Evolutionary conservation across 2,329 filamentous ascomycete genomes (phyloP).

Genomic region (Meredithiella fracta): DNA sequence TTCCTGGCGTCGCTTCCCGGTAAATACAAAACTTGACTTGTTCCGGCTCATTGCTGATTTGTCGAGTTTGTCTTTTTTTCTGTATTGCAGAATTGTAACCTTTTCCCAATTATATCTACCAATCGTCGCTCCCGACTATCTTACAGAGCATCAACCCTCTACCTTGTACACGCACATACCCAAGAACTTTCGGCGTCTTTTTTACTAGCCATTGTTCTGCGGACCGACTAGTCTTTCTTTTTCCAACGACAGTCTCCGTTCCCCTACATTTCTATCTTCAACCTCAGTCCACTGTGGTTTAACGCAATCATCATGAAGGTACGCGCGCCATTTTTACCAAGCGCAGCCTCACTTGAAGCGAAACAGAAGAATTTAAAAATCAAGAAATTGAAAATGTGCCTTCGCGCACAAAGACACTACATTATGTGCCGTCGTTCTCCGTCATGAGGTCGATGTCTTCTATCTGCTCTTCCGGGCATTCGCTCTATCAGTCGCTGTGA

Average conservation of each 20-base stretch:
- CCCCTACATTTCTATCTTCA: constrained; percentile 8
- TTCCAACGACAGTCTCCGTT: background rate
- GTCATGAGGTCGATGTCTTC: too few relatives aligned
- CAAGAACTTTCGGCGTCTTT: background rate
- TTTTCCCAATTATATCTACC: too few relatives aligned
- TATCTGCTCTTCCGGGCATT: too few relatives aligned
- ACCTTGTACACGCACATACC: background rate
- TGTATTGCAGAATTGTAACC: background rate
- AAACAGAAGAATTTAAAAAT: constrained; percentile 12
- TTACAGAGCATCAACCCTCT: too few relatives aligned
- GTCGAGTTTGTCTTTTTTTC: background rate
- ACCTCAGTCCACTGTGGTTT: constrained; percentile 15
- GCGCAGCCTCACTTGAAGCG: constrained; percentile 15
- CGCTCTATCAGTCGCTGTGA: too few relatives aligned
- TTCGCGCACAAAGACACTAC: background rate
- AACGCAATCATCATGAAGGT: constrained; percentile 15
- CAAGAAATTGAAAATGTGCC: background rate
- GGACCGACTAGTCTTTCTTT: constrained; percentile 3
- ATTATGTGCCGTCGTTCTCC: too few relatives aligned
- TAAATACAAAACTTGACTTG: background rate
- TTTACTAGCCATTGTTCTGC: background rate
- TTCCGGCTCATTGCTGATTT: background rate
- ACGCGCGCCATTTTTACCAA: constrained; percentile 13
- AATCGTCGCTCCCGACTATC: too few relatives aligned
- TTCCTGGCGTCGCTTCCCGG: background rate